A percentile compares a stretch with the other conserved stretches of the same genome.
These are phyloP conservation scores for Phytophthora rubi DNA, from an alignment of 352 stramenopile genomes.

Conservation along the genomic window DNA sequence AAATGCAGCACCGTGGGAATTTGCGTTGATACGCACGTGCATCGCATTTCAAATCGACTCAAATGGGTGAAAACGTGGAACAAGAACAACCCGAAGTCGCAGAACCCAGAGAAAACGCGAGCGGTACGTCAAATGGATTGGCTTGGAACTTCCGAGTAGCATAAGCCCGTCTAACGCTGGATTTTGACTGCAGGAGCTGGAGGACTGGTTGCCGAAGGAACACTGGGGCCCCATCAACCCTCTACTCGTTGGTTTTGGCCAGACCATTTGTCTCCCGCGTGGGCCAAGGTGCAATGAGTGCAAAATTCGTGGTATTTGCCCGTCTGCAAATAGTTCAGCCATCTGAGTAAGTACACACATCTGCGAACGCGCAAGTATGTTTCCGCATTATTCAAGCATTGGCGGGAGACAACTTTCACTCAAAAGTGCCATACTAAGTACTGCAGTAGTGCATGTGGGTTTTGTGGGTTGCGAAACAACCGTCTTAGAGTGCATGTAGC, in stretches of 20 bases:
- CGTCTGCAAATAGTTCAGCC: constrained; percentile 55
- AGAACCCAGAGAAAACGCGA: constrained; percentile 94
- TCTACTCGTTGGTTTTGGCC: constrained; percentile 96
- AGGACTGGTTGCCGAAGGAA: constrained; percentile 93
- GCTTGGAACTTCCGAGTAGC: background rate
- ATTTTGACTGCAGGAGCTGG: constrained; percentile 71
- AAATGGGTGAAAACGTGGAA: constrained; percentile 93
- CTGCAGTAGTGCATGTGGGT: too few relatives aligned
- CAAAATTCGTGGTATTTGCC: constrained; percentile 71
- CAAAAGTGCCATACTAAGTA: too few relatives aligned
- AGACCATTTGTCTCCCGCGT: constrained; percentile 89
- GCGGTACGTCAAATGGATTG: constrained; percentile 32
- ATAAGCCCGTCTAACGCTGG: background rate
- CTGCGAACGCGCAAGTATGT: too few relatives aligned
- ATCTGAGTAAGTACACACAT: constrained; percentile 22
- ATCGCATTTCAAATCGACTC: constrained; percentile 96
- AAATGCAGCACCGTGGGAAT: constrained; percentile 87
- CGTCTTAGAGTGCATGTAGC: too few relatives aligned
- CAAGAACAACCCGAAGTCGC: constrained; percentile 74
- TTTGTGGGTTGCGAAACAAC: too few relatives aligned
- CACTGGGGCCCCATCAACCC: constrained; percentile 94
- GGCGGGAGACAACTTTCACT: too few relatives aligned
- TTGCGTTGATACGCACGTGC: constrained; percentile 97
- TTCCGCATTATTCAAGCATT: too few relatives aligned
- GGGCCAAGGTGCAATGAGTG: constrained; percentile 79